These are phyloP conservation scores for Sphaerulina musiva DNA, from an alignment of 2,329 filamentous ascomycete species.

Conservation along the genomic window DNA sequence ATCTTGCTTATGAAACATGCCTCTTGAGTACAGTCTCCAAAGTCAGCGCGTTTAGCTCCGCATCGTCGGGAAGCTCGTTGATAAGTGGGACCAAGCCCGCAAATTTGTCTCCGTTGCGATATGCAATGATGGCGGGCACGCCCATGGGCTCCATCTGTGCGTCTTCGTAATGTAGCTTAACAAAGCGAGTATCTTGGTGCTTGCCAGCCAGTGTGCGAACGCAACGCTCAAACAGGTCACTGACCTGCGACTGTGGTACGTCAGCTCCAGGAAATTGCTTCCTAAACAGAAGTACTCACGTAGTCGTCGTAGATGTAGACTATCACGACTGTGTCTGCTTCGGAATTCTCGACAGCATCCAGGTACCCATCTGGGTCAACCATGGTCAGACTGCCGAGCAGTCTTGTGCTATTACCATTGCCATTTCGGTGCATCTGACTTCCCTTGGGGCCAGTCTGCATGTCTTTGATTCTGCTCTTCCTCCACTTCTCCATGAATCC, in stretches of 20 bases:
- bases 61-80: conserved; percentile 67
- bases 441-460: conserved; percentile 58
- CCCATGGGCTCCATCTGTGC: conserved; percentile 89
- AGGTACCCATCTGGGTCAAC: conserved; percentile 90
- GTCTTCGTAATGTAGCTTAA: conserved; percentile 84
- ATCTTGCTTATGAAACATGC: conserved; percentile 30
- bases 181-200: conserved; percentile 69
- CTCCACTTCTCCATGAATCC: conserved; percentile 80
- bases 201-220: conserved; percentile 66
- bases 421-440: conserved; percentile 47
- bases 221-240: conserved; percentile 69
- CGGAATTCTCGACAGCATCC: conserved; percentile 90
- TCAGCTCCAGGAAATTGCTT: conserved; percentile 14
- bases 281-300: conserved; percentile 48
- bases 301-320: conserved; percentile 88
- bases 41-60: conserved; percentile 46
- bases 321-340: conserved; percentile 73
- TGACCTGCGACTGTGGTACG: conserved; percentile 63
- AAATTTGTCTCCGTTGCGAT: conserved; percentile 83
- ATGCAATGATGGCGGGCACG: conserved; percentile 82
- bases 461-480: conserved; percentile 68
- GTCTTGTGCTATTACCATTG: conserved; percentile 48
- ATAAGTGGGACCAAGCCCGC: conserved; percentile 82
- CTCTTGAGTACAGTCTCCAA: conserved; percentile 53
- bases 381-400: conserved; percentile 71